phyloP scores from a whole-genome alignment of 345 rosid genomes.

The Euphorbia pulcherrima region DNA sequence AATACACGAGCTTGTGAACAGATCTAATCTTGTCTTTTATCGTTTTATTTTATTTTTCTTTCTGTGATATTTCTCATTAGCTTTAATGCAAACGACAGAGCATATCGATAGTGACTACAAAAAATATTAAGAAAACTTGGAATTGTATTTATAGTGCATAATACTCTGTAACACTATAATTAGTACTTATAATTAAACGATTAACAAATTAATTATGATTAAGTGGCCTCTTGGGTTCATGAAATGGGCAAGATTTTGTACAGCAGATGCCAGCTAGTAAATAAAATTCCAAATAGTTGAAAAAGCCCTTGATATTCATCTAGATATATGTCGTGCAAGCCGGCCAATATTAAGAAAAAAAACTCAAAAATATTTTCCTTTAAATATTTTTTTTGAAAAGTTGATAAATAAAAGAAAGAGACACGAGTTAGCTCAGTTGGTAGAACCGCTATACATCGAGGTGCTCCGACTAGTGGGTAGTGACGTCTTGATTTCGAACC shows the following conservation, averaged over 20 bases:
- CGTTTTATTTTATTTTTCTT: too few relatives aligned
- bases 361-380: background rate
- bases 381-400: background rate
- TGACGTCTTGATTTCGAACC: too few relatives aligned
- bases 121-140: too few relatives aligned
- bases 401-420: background rate
- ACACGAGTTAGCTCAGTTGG: too few relatives aligned
- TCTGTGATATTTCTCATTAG: too few relatives aligned
- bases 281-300: background rate
- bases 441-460: too few relatives aligned
- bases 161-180: background rate
- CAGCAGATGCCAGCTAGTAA: constrained; percentile 17
- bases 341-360: constrained; percentile 4
- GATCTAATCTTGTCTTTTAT: too few relatives aligned
- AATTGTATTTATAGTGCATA: too few relatives aligned
- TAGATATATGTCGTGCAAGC: constrained; percentile 8
- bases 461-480: too few relatives aligned
- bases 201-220: background rate
- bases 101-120: too few relatives aligned
- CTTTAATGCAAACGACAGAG: too few relatives aligned
- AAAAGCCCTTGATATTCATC: background rate
- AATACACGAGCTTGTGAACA: too few relatives aligned
- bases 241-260: background rate
- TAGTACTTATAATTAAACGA: background rate
- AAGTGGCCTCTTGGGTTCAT: constrained; percentile 9